Conservation (phyloP, 768 basidiomycete species). For the Lactifluus piperatus region DNA sequence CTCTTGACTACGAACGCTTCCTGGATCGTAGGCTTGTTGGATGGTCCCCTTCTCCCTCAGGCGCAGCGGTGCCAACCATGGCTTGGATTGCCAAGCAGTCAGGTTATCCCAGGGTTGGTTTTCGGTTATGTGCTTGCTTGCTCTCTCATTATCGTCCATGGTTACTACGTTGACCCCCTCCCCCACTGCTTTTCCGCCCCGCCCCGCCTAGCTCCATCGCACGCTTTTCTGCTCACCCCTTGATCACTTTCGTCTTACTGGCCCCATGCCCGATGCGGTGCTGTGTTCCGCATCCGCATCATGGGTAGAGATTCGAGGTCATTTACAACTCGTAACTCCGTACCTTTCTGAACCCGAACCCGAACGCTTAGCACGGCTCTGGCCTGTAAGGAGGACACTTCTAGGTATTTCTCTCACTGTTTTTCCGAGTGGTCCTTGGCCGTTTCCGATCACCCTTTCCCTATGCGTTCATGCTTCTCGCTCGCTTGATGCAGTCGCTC, state of each 20-base stretch:
- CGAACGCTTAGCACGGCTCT: neutral
- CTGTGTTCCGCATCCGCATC: no score
- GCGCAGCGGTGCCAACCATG: neutral
- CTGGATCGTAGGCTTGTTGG: neutral
- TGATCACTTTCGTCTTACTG: neutral
- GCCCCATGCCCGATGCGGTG: neutral
- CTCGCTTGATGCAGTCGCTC: neutral
- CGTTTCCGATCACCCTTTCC: neutral
- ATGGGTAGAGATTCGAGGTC: neutral
- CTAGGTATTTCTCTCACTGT: neutral
- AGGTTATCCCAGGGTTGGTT: no score
- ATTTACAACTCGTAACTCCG: neutral
- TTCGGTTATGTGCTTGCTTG: no score
- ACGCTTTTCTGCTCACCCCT: neutral
- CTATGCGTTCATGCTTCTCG: neutral
- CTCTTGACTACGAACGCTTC: neutral
- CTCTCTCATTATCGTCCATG: no score
- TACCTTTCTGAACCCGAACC: neutral
- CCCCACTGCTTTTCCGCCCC: no score
- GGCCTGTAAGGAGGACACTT: neutral
- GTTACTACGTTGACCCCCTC: no score
- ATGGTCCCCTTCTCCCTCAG: neutral
- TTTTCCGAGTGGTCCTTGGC: slow-evolving; percentile 6
- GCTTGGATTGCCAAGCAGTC: neutral
- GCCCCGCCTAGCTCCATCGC: neutral